Evolutionary conservation across 2,329 filamentous ascomycete genomes (phyloP).

Genomic region (Colletotrichum theobromicola): DNA sequence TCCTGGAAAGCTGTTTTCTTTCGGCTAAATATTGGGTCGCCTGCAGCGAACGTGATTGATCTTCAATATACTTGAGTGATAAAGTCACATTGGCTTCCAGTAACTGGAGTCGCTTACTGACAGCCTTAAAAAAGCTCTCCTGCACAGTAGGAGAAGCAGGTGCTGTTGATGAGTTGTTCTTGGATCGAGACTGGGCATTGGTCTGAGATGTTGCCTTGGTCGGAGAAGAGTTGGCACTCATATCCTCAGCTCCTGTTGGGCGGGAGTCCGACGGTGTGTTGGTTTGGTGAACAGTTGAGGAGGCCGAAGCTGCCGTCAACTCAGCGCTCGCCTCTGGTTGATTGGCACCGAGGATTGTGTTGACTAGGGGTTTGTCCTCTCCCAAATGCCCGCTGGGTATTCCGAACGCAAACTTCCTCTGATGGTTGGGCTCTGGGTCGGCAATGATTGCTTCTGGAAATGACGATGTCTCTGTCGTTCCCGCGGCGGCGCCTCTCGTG

Average conservation of each 20-base stretch:
- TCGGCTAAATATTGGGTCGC: constrained; percentile 88
- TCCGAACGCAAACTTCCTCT: background rate
- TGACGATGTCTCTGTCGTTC: background rate
- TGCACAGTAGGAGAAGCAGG: constrained; percentile 82
- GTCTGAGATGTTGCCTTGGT: constrained; percentile 32
- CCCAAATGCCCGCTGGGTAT: background rate
- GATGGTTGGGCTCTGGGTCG: background rate
- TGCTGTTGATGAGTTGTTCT: constrained; percentile 45
- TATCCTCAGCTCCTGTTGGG: background rate
- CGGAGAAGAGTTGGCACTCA: constrained; percentile 13
- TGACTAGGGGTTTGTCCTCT: background rate
- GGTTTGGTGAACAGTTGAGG: background rate
- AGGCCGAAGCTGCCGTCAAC: background rate
- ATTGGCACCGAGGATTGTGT: background rate
- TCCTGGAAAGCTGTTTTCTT: constrained; percentile 84
- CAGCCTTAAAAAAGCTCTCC: constrained; percentile 96
- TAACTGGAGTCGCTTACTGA: constrained; percentile 89
- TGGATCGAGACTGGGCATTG: constrained; percentile 33
- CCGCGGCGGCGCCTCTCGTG: background rate
- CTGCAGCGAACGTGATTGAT: constrained; percentile 88
- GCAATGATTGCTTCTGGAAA: background rate
- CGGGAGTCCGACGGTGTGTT: background rate
- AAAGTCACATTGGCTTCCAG: constrained; percentile 93
- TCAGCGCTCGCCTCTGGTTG: background rate
- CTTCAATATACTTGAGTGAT: constrained; percentile 94